These are phyloP conservation scores for Amanita inopinata DNA, from an alignment of 768 basidiomycete genomes.

Conservation along the genomic window DNA sequence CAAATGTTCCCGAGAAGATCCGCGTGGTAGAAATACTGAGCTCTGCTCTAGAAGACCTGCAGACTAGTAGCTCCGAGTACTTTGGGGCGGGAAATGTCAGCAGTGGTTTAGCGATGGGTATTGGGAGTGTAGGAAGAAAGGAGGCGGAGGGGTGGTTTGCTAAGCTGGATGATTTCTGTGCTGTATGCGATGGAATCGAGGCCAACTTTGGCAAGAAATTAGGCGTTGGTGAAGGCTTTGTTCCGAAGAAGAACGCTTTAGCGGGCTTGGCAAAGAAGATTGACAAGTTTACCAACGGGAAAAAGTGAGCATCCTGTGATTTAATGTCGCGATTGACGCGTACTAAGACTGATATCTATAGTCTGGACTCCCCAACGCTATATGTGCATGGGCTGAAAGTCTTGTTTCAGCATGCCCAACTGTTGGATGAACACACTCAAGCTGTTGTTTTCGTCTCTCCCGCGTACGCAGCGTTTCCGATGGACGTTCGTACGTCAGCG, in stretches of 20 bases:
- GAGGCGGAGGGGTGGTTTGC: constrained; percentile 73
- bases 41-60: constrained; percentile 72
- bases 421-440: constrained; percentile 82
- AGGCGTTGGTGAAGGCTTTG: constrained; percentile 81
- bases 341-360: constrained; percentile 20
- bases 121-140: constrained; percentile 64
- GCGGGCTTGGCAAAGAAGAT: constrained; percentile 63
- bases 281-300: constrained; percentile 81
- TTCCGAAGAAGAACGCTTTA: constrained; percentile 76
- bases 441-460: constrained; percentile 62
- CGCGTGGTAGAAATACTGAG: constrained; percentile 74
- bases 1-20: constrained; percentile 76
- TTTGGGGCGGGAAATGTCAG: constrained; percentile 76
- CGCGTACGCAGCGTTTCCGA: constrained; percentile 62
- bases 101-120: constrained; percentile 64
- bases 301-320: too few relatives aligned
- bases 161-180: constrained; percentile 74
- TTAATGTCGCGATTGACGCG: too few relatives aligned
- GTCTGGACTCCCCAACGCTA: constrained; percentile 79
- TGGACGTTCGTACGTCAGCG: constrained; percentile 49
- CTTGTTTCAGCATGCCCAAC: constrained; percentile 65
- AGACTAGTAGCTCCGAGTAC: constrained; percentile 57
- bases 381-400: constrained; percentile 71
- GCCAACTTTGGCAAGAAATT: constrained; percentile 81
- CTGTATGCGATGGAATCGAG: constrained; percentile 70